A percentile compares a stretch with the other conserved stretches of the same genome.
phyloP scores from a whole-genome alignment of 768 basidiomycete genomes.

The Chalciporus pseudorubinellus region DNA sequence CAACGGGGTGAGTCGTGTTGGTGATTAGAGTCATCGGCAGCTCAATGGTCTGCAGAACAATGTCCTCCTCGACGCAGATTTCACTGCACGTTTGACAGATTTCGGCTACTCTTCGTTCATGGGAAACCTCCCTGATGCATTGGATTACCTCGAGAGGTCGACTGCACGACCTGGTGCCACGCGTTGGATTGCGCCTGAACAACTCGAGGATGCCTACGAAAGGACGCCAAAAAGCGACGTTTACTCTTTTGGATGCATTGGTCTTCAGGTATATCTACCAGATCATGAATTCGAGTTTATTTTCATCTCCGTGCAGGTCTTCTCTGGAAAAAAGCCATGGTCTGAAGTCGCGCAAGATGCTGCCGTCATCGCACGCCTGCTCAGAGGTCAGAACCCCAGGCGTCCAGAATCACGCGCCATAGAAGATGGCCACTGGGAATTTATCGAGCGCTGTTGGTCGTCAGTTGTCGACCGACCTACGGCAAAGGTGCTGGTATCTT shows the following conservation, averaged over 20 bases:
- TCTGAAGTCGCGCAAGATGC: not conserved
- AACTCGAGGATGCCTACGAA: constrained; percentile 15
- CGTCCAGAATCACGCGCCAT: no score
- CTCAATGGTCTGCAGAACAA: not conserved
- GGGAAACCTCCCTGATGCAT: constrained; percentile 2
- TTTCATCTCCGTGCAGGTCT: constrained; percentile 17
- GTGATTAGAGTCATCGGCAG: not conserved
- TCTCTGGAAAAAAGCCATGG: constrained; percentile 8
- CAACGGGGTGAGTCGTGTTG: not conserved
- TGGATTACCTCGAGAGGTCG: constrained; percentile 9
- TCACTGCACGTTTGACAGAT: constrained; percentile 29
- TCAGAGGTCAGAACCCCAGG: no score
- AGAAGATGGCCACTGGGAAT: no score
- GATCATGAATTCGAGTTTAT: no score
- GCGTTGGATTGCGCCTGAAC: no score
- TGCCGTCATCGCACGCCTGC: no score
- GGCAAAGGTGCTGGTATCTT: no score
- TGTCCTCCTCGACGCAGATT: not conserved
- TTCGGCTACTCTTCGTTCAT: not conserved
- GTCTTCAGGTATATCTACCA: constrained; percentile 14
- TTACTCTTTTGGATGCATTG: constrained; percentile 28
- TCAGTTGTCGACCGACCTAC: no score
- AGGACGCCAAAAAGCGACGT: constrained; percentile 8
- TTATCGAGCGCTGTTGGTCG: no score
- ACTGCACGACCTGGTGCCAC: constrained; percentile 35